Conservation (phyloP, 2,329 filamentous ascomycete species). For the Ilyonectria sp. region DNA sequence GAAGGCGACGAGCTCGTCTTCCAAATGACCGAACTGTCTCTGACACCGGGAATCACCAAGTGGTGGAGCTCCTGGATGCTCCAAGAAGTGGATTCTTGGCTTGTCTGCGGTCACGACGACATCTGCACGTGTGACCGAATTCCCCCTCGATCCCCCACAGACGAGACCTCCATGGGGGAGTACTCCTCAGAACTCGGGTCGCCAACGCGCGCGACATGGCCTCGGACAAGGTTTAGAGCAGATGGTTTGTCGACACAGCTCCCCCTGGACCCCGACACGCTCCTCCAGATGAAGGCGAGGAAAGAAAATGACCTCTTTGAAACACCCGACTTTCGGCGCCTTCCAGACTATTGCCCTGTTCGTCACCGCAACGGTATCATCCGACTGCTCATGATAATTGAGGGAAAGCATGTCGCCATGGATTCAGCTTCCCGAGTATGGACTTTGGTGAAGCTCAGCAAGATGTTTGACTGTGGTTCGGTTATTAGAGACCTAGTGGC, state of each 20-base stretch:
- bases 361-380: slow-evolving; percentile 77
- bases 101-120: slow-evolving; percentile 61
- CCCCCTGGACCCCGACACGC: slow-evolving; percentile 18
- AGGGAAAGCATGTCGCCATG: slow-evolving; percentile 67
- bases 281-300: slow-evolving; percentile 44
- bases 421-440: slow-evolving; percentile 78
- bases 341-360: slow-evolving; percentile 74
- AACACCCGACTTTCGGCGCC: slow-evolving; percentile 52
- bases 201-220: background rate
- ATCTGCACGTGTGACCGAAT: slow-evolving; percentile 52
- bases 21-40: slow-evolving; percentile 70
- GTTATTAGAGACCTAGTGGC: slow-evolving; percentile 65
- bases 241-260: background rate
- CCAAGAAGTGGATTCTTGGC: slow-evolving; percentile 49
- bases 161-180: slow-evolving; percentile 1
- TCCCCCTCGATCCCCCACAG: background rate
- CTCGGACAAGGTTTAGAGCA: background rate
- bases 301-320: slow-evolving; percentile 38
- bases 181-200: background rate
- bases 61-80: slow-evolving; percentile 65
- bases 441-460: slow-evolving; percentile 75
- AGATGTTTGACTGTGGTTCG: slow-evolving; percentile 67
- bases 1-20: slow-evolving; percentile 76
- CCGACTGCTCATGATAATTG: slow-evolving; percentile 72
- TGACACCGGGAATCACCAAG: slow-evolving; percentile 67